Conservation (phyloP, 345 rosid genomes). For the Populus euphratica region DNA sequence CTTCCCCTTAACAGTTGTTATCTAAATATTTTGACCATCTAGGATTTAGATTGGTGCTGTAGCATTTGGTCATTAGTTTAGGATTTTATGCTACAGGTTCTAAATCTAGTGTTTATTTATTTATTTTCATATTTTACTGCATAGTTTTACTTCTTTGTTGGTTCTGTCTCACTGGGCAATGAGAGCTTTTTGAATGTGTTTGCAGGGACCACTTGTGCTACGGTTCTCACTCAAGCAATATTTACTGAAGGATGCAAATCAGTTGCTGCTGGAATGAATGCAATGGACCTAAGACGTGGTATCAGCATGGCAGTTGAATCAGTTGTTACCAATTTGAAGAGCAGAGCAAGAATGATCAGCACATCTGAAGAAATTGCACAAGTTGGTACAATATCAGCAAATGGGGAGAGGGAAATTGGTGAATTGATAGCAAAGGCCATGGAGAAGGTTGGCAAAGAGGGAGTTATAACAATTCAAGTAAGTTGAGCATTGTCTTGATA, state of each 20-base stretch:
- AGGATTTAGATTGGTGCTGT: background rate
- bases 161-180: background rate
- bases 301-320: slow-evolving; percentile 89
- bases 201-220: slow-evolving; percentile 97
- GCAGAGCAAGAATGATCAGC: slow-evolving; percentile 93
- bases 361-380: slow-evolving; percentile 98
- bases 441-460: slow-evolving; percentile 99
- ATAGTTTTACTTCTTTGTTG: background rate
- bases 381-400: slow-evolving; percentile 97
- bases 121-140: no score
- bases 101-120: background rate
- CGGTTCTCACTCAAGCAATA: slow-evolving; percentile 81
- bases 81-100: background rate
- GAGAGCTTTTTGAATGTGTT: background rate
- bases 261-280: slow-evolving; percentile 94
- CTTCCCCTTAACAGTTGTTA: background rate
- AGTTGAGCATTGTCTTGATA: slow-evolving; percentile 11
- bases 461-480: slow-evolving; percentile 92
- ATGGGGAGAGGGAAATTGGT: slow-evolving; percentile 98
- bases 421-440: slow-evolving; percentile 98
- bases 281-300: slow-evolving; percentile 93
- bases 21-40: background rate
- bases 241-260: slow-evolving; percentile 94
- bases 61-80: background rate
- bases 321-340: slow-evolving; percentile 81